Evolutionary conservation across 805 yeast genomes (phyloP), one percentile per base, ranked within the genome.

Genomic region (Grigorovia jiainica): DNA sequence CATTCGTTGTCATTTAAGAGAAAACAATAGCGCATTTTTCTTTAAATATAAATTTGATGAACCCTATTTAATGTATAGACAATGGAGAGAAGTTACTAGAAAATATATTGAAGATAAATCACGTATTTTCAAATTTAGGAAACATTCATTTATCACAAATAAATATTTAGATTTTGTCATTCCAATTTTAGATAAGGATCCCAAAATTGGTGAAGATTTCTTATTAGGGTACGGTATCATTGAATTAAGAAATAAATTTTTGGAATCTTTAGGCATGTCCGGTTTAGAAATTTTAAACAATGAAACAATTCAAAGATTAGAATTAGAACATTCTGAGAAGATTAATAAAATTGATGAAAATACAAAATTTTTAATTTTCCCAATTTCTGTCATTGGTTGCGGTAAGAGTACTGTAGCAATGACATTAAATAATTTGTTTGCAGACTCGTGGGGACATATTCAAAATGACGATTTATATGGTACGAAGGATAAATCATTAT

Each of bases 11-110:
- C 68, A 71, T 36, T 43, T 51, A 7, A 47, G 45, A 6, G 47
- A 46, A 18, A 44, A 48, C 1, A 30, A 43, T 1, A 46, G 46
- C 10, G 84, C 79, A 47, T 87, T 73, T 53, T 85, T 90, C 61
- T 92, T 87, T 75, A 92, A 92, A 63, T 92, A 68, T 66, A 92
- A 92, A 61, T 92, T 92, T 60, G 95, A 87, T 50, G 95, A 92
- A 63, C 98, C 98, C 0, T 92, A 92, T 57, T 64, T 87, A 36
- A 72, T 92, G 72, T 92, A 87, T 60, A 72, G 99, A 44, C 85
- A 83, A 52, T 78, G 94, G 75, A 72, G 99, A 49, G 97, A 92
- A 54, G 83, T 78, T 2, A 87, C 97, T 1, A 79, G 75, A 54
- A 66, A 65, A 35, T 73, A 74, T 46, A 68, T 83, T 8, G 43